Conservation (phyloP, 2,329 filamentous ascomycete species). For the Plectosphaerella cucumerina region DNA sequence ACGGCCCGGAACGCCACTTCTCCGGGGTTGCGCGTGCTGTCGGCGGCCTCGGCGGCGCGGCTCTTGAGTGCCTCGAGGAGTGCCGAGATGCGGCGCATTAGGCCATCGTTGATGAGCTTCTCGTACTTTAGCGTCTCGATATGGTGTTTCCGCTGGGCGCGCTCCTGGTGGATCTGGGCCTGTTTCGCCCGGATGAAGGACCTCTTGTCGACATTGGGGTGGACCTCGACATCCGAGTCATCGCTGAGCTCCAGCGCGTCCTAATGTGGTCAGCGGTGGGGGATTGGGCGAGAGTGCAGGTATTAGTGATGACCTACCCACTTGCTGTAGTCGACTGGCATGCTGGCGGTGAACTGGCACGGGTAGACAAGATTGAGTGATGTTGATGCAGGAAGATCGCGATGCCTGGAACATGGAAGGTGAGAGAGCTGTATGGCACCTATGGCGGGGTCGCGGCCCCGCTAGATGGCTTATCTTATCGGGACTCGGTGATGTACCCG, state of each 20-base stretch:
- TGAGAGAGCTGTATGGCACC: too few species aligned
- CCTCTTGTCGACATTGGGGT: constrained; percentile 97
- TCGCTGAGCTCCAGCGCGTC: constrained; percentile 95
- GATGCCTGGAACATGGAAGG: too few species aligned
- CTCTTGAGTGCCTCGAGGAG: constrained; percentile 72
- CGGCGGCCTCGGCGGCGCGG: constrained; percentile 64
- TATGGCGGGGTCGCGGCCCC: too few species aligned
- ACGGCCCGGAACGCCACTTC: constrained; percentile 86
- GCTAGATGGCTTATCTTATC: too few species aligned
- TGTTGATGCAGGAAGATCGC: too few species aligned
- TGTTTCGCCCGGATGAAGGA: constrained; percentile 99
- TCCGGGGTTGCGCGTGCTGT: constrained; percentile 60
- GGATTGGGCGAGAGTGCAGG: neutral
- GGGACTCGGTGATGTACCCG: too few species aligned
- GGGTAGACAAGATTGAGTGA: too few species aligned
- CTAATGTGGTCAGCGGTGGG: constrained; percentile 29
- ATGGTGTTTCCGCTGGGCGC: constrained; percentile 77
- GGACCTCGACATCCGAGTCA: constrained; percentile 96
- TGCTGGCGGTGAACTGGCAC: constrained; percentile 26
- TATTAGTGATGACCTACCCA: constrained; percentile 46
- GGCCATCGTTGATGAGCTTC: constrained; percentile 85
- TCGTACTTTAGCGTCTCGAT: constrained; percentile 93
- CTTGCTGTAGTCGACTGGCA: constrained; percentile 62
- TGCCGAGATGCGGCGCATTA: constrained; percentile 76
- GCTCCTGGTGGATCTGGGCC: constrained; percentile 90